phyloP scores from a whole-genome alignment of 495 filamentous ascomycete species.

The Penicillium cataractarum region DNA sequence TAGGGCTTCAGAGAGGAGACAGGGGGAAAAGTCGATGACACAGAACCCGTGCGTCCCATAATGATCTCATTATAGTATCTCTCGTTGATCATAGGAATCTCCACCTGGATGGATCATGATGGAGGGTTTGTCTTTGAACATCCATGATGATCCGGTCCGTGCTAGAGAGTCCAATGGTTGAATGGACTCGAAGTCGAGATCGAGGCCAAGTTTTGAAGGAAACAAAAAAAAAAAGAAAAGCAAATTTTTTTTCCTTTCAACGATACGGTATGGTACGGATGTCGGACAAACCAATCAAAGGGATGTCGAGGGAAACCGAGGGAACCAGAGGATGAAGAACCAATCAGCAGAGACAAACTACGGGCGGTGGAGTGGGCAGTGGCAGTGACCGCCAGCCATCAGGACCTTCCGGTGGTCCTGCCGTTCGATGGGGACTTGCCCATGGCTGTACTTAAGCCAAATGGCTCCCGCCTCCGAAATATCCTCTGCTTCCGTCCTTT shows the following conservation, averaged over 20 bases:
- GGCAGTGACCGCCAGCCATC: neutral
- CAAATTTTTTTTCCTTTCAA: constrained; percentile 10
- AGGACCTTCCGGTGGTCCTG: neutral
- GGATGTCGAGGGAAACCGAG: neutral
- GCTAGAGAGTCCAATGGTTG: neutral
- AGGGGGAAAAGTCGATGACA: constrained; percentile 10
- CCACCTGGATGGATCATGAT: neutral
- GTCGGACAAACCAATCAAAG: neutral
- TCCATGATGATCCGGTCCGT: neutral
- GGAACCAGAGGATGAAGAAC: constrained; percentile 27
- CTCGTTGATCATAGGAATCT: constrained; percentile 12
- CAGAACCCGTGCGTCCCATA: constrained; percentile 1
- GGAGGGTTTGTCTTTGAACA: neutral
- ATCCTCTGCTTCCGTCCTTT: constrained; percentile 43
- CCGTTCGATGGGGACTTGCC: neutral
- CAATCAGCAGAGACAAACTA: constrained; percentile 41
- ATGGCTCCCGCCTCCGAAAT: constrained; percentile 47
- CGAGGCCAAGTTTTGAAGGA: neutral
- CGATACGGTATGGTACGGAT: constrained; percentile 17
- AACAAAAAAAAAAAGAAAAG: neutral
- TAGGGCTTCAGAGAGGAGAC: constrained; percentile 9
- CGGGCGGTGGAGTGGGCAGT: constrained; percentile 37
- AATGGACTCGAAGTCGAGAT: neutral
- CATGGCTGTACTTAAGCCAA: constrained; percentile 54
- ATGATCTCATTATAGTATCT: constrained; percentile 16